Evolutionary conservation across 495 filamentous ascomycete genomes (phyloP), one percentile per base, ranked within the genome.

Genomic region (Rhizodiscina lignyota): DNA sequence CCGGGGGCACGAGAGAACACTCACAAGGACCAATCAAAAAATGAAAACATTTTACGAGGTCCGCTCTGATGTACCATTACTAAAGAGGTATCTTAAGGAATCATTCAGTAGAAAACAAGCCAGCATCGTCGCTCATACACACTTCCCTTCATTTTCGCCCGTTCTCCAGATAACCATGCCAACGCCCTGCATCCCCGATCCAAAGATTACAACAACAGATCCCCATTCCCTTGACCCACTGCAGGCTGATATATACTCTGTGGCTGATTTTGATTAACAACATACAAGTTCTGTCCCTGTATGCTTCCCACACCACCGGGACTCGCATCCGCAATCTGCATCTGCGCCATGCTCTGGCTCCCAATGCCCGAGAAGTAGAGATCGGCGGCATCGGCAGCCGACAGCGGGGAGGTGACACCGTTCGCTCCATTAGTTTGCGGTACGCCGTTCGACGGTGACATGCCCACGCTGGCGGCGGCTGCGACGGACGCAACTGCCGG

Each of bases 351-450:
- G 8, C 13, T 10, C 30, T 33, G 30, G 34, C 58, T 73, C 1
- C 74, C 74, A 5, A 83, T 63, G 21, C 70, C 72, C 22, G 77
- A 71, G 50, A 94, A 94, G 50, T 89, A 93, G 21, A 68, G 72
- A 47, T 94, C 85, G 3, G 83, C 85, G 21, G 85, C 82, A 43
- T 66, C 74, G 0, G 85, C 85, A 6, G 74, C 70, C 13, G 69
- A 63, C 34, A 83, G 61, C 52, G 69, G 60, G 2, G 47, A 59
- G 21, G 26, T 34, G 11, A 20, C 19, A 29, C 44, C 40, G 19
- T 46, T 39, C 3, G 48, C 53, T 8, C 39, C 41, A 21, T 27
- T 31, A 28, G 40, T 10, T 32, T 30, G 29, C 18, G 37, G 8
- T 13, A 27, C 15, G 34, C 18, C 28, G 32, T 39, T 36, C 22